Percentiles rank a stretch among this genome's conserved stretches.
These are phyloP conservation scores for Trifolium subterraneum DNA, from an alignment of 306 rosid species.

Conservation along the genomic window DNA sequence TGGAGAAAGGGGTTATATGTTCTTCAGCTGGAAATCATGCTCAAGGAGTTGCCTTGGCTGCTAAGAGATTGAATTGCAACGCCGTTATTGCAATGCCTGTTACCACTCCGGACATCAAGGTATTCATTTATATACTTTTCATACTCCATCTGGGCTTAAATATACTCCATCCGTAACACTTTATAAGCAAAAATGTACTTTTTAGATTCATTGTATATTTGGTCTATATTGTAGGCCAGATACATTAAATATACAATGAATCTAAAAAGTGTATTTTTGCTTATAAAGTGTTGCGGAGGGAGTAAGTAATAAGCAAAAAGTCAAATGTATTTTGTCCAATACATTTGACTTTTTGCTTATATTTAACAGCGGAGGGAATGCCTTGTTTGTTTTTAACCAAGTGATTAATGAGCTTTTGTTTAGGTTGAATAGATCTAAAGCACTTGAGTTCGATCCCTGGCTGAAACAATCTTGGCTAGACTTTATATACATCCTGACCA, in stretches of 20 bases:
- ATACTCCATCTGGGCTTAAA: neutral
- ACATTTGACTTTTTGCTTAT: too few relatives aligned
- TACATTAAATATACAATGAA: too few relatives aligned
- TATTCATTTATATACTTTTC: neutral
- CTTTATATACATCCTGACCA: neutral
- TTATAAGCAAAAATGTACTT: too few relatives aligned
- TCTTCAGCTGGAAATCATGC: constrained; percentile 99
- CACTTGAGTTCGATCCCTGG: neutral
- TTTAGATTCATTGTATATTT: too few relatives aligned
- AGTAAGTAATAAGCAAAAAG: too few relatives aligned
- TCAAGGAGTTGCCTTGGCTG: constrained; percentile 94
- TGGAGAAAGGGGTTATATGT: constrained; percentile 88
- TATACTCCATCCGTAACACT: too few relatives aligned
- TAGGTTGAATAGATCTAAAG: neutral
- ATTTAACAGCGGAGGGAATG: too few relatives aligned
- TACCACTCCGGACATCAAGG: constrained; percentile 95
- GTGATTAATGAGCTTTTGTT: neutral
- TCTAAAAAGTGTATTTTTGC: too few relatives aligned
- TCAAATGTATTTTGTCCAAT: too few relatives aligned
- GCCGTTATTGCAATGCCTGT: constrained; percentile 93
- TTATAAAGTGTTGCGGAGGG: too few relatives aligned
- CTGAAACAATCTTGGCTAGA: neutral
- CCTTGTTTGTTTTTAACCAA: neutral
- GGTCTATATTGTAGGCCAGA: too few relatives aligned
- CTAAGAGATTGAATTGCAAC: constrained; percentile 72